A percentile compares a stretch with the other conserved stretches of the same genome.
phyloP scores from a whole-genome alignment of 2,329 filamentous ascomycete genomes.

The Pseudogymnoascus sp. region DNA sequence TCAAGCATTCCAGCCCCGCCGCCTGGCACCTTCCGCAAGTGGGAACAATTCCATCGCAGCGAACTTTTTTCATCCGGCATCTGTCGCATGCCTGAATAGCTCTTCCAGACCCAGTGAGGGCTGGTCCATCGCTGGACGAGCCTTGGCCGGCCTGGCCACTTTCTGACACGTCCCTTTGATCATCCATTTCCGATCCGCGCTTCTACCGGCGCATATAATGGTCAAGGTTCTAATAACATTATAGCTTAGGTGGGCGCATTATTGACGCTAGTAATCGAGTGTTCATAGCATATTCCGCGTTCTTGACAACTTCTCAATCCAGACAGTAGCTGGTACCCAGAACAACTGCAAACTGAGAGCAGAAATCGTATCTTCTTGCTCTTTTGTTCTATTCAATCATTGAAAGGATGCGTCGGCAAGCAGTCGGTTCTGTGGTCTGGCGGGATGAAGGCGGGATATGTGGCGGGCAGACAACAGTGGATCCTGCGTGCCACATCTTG shows the following conservation, averaged over 20 bases:
- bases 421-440: not conserved
- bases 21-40: slow-evolving; percentile 13
- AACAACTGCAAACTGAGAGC: not conserved
- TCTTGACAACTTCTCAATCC: not conserved
- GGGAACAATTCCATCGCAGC: slow-evolving; percentile 13
- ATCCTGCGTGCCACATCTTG: not conserved
- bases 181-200: not conserved
- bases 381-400: not conserved
- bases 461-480: not conserved
- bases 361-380: not conserved
- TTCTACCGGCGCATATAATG: not conserved
- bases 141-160: not conserved
- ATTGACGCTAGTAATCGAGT: not conserved
- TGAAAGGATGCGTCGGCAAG: not conserved
- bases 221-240: not conserved
- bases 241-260: not conserved
- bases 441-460: not conserved
- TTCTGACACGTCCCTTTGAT: not conserved
- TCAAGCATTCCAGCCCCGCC: slow-evolving; percentile 13
- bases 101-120: slow-evolving; percentile 12
- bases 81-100: slow-evolving; percentile 14
- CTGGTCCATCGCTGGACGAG: not conserved
- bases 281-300: not conserved
- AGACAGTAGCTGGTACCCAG: not conserved
- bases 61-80: slow-evolving; percentile 14